Percentiles rank a stretch among this genome's conserved stretches.
Conservation (phyloP, 345 rosid species). For the Eutrema heterophyllum region DNA sequence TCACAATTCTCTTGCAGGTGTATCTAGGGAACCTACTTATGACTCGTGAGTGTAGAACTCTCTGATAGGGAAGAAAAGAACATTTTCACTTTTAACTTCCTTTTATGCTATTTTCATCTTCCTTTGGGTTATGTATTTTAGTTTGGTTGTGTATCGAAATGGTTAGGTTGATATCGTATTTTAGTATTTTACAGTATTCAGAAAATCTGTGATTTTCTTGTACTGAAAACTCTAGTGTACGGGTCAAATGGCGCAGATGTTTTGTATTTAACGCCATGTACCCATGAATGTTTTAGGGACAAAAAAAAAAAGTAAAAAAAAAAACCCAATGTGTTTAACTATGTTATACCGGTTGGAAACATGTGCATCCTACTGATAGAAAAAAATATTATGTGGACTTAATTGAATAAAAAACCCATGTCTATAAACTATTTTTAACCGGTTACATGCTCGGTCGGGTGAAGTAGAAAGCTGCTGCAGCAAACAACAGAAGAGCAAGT, state of each 20-base stretch:
- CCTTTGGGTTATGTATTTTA: constrained; percentile 17
- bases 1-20: constrained; percentile 38
- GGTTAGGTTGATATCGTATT: constrained; percentile 35
- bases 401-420: too few relatives aligned
- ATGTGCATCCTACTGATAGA: constrained; percentile 8
- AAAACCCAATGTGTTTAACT: constrained; percentile 4
- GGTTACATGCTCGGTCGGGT: background rate
- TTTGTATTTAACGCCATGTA: constrained; percentile 45
- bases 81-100: constrained; percentile 20
- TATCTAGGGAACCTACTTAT: constrained; percentile 31
- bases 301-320: background rate
- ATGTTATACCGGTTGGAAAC: background rate
- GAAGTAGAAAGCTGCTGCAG: constrained; percentile 28
- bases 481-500: constrained; percentile 23
- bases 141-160: constrained; percentile 38
- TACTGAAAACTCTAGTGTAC: constrained; percentile 37
- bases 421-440: too few relatives aligned
- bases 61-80: constrained; percentile 40
- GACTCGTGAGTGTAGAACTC: constrained; percentile 29
- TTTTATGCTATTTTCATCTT: constrained; percentile 19
- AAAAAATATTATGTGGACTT: background rate
- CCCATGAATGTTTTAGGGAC: constrained; percentile 33
- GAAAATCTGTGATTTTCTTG: constrained; percentile 34
- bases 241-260: constrained; percentile 41
- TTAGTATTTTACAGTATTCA: constrained; percentile 29